Base-by-base conservation (phyloP, 176 grass and related monocot genomes). In the Thinopyrum elongatum region DNA sequence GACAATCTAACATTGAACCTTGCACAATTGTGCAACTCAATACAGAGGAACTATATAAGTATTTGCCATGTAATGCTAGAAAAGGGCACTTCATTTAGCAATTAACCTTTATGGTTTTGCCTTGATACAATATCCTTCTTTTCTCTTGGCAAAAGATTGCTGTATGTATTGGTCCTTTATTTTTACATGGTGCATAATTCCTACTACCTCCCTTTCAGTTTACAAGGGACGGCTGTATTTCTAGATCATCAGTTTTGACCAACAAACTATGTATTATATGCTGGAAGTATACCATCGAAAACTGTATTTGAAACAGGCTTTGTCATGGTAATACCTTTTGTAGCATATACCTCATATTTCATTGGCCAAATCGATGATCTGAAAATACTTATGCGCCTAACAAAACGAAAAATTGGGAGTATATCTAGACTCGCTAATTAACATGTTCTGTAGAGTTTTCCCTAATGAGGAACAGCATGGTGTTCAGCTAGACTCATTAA, bases 31-130 rank as follows among this genome's bases (percentile, higher is more conserved):
- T 36, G 9, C 26, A 51, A 80, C 39, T 64, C 21, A 46, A 44
- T 63, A 31, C 6, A 2, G 55, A 79, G 19, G 2, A 61, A 66
- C 36, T 60, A 83, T 83, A 4, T 34, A 21, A 27, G 10, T 80
- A 25, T 78, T 14, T 83, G 65, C 5, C 6, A 53, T 81, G 39
- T 16, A 26, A 76, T 81, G 13, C 62, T 90, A 70, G 64, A 70
- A 34, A 57, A 65, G 38, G 51, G 25, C 55, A 25, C 19, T 36
- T 46, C 0, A 30, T 8, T 42, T n/a, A n/a, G n/a, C n/a, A n/a
- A n/a, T n/a, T n/a, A n/a, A n/a, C n/a, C n/a, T n/a, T n/a, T n/a
- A n/a, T n/a, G n/a, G n/a, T n/a, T n/a, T n/a, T n/a, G n/a, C n/a
- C n/a, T n/a, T n/a, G n/a, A n/a, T n/a, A n/a, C n/a, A n/a, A n/a